Evolutionary conservation across 2,329 filamentous ascomycete species (phyloP), one percentile per base, ranked within the genome.

Genomic region (Alternaria sp.): DNA sequence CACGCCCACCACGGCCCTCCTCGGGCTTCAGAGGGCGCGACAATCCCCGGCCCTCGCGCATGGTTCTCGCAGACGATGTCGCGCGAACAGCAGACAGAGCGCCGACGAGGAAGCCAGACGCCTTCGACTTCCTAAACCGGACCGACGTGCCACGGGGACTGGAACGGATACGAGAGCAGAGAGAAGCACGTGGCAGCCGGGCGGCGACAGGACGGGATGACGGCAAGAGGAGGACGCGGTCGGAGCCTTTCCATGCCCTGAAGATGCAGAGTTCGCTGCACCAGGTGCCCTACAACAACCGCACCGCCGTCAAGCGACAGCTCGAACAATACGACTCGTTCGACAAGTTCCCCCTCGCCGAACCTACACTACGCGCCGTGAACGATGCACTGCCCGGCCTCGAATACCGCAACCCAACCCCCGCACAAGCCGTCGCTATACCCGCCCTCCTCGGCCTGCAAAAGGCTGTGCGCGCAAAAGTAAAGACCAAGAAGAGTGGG

Each of bases 231-330:
- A 64, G 68, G 49, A 61, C 63, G 78, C 81, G 60, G 40, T 82
- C 83, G 22, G 82, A 84, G 50, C 80, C 86, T 8, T 91, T 87
- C 79, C 94, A 96, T 76, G 94, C 94, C 5, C 84, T 98, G 78
- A 97, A 96, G 81, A 98, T 98, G 94, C 94, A 97, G 77, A 88
- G 89, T 53, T 85, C 91, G 2, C 82, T 98, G 65, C 83, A 92
- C 2, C 87, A 89, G 3, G 84, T 98, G 5, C 87, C 92, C 0
- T 97, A 97, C 75, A 87, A 87, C 38, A 86, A 88, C 68, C 85
- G 88, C 57, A 81, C 80, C n/a, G 80, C 82, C 50, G 81, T 88
- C 67, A 89, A 92, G 88, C 81, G 83, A 50, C 82, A 82, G 66
- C 83, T 90, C 55, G 81, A 86, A 49, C 84, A 90, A 52, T 84